Evolutionary conservation across 2,329 filamentous ascomycete genomes (phyloP), one percentile per base, ranked within the genome.

Genomic region (Phyllosticta citrichinensis): DNA sequence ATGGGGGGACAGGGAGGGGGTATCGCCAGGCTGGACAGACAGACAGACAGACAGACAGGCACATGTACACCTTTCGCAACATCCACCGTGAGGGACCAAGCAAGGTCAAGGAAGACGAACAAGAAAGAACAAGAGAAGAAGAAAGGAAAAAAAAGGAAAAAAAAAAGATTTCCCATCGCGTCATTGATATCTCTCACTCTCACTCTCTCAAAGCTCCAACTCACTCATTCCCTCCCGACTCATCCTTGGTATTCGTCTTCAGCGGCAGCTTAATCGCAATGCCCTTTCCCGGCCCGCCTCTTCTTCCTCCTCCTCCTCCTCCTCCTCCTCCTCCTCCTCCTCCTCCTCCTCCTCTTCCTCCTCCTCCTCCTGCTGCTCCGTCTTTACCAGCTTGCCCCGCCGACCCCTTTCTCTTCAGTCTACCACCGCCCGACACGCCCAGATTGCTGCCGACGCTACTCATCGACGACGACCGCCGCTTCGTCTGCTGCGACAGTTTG

Each of bases 401-500:
- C 33, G 33, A 40, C 11, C 33, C 33, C 11, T 40, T 40, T 40
- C 33, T 40, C 33, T 14, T 40, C 12, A 1, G 9, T 40, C 33
- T 12, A 11, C 33, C 33, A 5, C 33, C 33, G 11, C 11, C 33
- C 9, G 9, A 12, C 8, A 12, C 11, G 14, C 33, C 33, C 33
- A 40, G 5, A 25, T 56, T 61, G 54, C 58, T 61, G 59, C 50
- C 59, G 12, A 35, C 59, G 63, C 72, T 73, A 22, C 67, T 69
- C 35, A 68, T 64, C 6, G 72, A 73, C 51, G 71, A 76, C 59
- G 75, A 79, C 30, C 79, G 71, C 62, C 60, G 60, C 47, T 79
- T 76, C 12, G 70, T 70, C 55, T 74, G 69, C n/a, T 70, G 68
- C 17, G 89, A 85, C 67, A 97, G 80, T 74, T 94, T 96, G 60